Evolutionary conservation across 2,329 filamentous ascomycete species (phyloP), one percentile per base, ranked within the genome.

Genomic region (Alternaria sp.): DNA sequence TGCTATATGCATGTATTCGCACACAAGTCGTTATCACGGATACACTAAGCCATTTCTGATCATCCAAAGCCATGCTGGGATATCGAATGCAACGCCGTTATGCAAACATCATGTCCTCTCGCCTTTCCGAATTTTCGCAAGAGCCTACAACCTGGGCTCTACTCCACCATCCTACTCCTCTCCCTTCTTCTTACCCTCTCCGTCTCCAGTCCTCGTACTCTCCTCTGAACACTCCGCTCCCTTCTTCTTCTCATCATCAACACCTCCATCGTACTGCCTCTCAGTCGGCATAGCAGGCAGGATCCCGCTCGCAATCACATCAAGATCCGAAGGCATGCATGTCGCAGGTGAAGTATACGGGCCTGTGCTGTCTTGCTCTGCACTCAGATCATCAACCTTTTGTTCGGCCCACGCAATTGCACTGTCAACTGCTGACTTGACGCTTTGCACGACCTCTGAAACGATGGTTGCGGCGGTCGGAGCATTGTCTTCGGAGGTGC

Each of bases 281-380:
- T 51, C 42, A n/a, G 31, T 42, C 14, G 64, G 60, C 42, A 70
- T 55, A 4, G 67, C 66, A 26, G 72, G 66, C 21, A 75, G 48
- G 10, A 74, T 66, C 9, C 72, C 72, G 17, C 56, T 69, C 1
- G 70, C 73, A 44, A 78, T 75, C 0, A 61, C 60, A 62, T 77
- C 75, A 11, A 78, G 59, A 49, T 78, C 74, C 7, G 70, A 74
- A 14, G 70, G 69, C 13, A 66, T 66, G 54, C 74, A 76, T 13
- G 70, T 76, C 11, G 67, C 70, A 4, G 67, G 70, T 23, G 69
- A 74, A 5, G 66, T 52, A 29, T 77, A 78, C 3, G 73, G 75
- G 11, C 73, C 74, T n/a, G 66, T 60, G 24, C 58, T 63, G 23
- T 72, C 67, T 28, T 71, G 61, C 7, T 65, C 58, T 14, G 39